These are phyloP conservation scores for Chrysanthemum makinoi DNA, from an alignment of 129 eudicot species.

Conservation along the genomic window DNA sequence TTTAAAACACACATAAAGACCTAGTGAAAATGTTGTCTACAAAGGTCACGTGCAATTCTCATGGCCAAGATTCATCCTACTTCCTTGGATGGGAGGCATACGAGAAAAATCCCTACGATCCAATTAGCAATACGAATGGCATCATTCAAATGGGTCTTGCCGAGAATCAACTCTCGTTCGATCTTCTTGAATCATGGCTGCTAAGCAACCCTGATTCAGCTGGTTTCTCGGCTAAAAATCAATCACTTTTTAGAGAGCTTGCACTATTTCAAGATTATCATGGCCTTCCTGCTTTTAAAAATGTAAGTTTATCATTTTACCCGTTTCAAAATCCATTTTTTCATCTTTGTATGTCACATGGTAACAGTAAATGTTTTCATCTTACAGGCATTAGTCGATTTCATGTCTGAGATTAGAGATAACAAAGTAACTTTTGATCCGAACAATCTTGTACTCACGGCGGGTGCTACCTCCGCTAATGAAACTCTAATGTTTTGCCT, in stretches of 20 bases:
- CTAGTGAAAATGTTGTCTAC: slow-evolving; percentile 53
- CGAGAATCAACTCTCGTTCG: slow-evolving; percentile 90
- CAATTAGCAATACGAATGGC: slow-evolving; percentile 56
- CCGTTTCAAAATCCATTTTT: no score
- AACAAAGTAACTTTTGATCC: slow-evolving; percentile 63
- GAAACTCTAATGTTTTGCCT: slow-evolving; percentile 76
- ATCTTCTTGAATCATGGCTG: slow-evolving; percentile 81
- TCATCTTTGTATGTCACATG: no score
- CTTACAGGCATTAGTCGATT: slow-evolving; percentile 57
- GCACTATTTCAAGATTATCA: slow-evolving; percentile 97
- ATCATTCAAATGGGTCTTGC: slow-evolving; percentile 97
- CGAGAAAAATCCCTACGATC: slow-evolving; percentile 81
- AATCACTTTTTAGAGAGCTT: slow-evolving; percentile 64
- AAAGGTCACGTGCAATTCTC: slow-evolving; percentile 65
- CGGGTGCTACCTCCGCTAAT: slow-evolving; percentile 80
- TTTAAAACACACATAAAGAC: neutral
- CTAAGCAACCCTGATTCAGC: slow-evolving; percentile 59
- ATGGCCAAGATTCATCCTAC: slow-evolving; percentile 93
- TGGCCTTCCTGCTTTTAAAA: slow-evolving; percentile 91
- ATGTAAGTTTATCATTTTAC: slow-evolving; percentile 30
- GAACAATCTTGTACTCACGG: slow-evolving; percentile 62
- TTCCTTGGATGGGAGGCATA: slow-evolving; percentile 97
- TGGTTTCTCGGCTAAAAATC: slow-evolving; percentile 46
- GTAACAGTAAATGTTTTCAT: neutral
- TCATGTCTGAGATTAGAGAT: slow-evolving; percentile 69